phyloP scores from a whole-genome alignment of 2,329 filamentous ascomycete species.

The Clonostachys byssicola region DNA sequence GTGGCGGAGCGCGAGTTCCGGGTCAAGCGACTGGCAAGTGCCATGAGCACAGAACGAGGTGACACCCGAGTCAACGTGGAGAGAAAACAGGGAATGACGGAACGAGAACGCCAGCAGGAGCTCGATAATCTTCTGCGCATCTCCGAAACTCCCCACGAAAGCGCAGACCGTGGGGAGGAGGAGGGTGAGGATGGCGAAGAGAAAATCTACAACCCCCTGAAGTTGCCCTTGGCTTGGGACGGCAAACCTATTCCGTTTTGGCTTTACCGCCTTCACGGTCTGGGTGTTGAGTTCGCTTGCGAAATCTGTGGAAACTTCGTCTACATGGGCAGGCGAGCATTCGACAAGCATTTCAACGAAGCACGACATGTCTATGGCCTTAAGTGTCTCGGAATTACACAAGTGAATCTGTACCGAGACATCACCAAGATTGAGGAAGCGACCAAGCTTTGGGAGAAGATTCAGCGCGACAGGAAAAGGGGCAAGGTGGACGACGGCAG shows the following conservation, averaged over 20 bases:
- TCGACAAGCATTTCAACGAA: conserved; percentile 98
- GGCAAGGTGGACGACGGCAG: conserved; percentile 73
- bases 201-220: conserved; percentile 93
- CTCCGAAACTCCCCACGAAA: conserved; percentile 20
- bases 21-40: conserved; percentile 71
- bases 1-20: conserved; percentile 87
- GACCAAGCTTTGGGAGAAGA: conserved; percentile 85
- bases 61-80: conserved; percentile 95
- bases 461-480: conserved; percentile 79
- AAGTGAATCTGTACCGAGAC: conserved; percentile 86
- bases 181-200: conserved; percentile 78
- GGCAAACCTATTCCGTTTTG: conserved; percentile 99
- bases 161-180: conserved; percentile 64
- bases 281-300: conserved; percentile 92
- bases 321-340: conserved; percentile 95
- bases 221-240: conserved; percentile 94
- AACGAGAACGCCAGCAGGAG: conserved; percentile 90
- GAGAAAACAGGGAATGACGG: conserved; percentile 95
- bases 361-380: conserved; percentile 88
- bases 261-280: conserved; percentile 93
- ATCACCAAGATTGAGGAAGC: conserved; percentile 93
- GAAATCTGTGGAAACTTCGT: conserved; percentile 98
- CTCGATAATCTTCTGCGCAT: conserved; percentile 74
- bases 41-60: conserved; percentile 82
- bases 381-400: conserved; percentile 90